Conservation (phyloP, 2,329 filamentous ascomycete genomes). For the Neofusicoccum parvum region DNA sequence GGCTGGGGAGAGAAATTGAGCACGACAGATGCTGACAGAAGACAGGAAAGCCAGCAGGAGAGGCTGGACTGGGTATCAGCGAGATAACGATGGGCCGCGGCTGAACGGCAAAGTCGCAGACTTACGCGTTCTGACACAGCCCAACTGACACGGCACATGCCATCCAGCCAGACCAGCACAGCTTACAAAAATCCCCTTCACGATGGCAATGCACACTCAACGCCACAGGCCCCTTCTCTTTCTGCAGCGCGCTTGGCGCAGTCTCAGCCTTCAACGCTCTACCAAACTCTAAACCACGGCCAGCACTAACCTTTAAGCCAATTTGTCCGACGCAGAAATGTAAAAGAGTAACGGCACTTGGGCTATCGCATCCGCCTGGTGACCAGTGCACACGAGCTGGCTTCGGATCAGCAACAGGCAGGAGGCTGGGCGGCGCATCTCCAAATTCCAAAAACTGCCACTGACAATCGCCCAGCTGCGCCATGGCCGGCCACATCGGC, state of each 20-base stretch:
- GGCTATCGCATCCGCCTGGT: too few species aligned
- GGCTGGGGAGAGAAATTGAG: too few species aligned
- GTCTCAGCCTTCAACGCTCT: neutral
- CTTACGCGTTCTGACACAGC: too few species aligned
- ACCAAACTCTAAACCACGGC: neutral
- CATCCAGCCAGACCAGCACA: too few species aligned
- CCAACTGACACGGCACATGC: too few species aligned
- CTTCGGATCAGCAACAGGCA: neutral
- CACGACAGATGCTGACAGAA: too few species aligned
- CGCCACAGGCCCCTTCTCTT: neutral
- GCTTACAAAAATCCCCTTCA: neutral
- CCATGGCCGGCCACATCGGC: neutral
- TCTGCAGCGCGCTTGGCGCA: neutral
- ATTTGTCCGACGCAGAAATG: neutral
- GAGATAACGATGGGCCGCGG: too few species aligned
- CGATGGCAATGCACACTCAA: neutral
- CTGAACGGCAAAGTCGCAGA: too few species aligned
- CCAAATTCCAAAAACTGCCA: neutral
- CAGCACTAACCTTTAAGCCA: neutral
- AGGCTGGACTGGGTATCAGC: too few species aligned
- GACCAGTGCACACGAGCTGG: neutral
- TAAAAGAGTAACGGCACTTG: neutral
- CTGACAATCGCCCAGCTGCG: too few species aligned
- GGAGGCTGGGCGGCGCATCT: neutral
- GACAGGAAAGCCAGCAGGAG: too few species aligned